Conservation (phyloP, 768 basidiomycete genomes). For the Nidularia pulvinata region DNA sequence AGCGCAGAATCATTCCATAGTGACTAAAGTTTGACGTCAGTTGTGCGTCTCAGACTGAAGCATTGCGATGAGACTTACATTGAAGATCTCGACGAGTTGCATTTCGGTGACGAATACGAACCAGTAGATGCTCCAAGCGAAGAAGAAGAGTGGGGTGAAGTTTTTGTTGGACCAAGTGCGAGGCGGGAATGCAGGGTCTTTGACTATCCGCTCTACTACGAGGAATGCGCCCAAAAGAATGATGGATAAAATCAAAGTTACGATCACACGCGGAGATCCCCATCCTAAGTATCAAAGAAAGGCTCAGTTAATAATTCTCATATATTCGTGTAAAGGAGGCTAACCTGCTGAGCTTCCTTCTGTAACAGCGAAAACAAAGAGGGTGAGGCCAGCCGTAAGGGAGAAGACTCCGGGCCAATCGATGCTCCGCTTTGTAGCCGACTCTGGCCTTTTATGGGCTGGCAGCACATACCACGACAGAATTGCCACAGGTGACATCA, state of each 20-base stretch:
- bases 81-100: constrained; percentile 2
- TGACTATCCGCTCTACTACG: not conserved
- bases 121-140: not conserved
- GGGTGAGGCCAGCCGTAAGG: constrained; percentile 10
- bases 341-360: constrained; percentile 34
- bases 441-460: not conserved
- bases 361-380: constrained; percentile 31
- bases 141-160: not conserved
- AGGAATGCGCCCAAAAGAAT: not conserved
- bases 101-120: not conserved
- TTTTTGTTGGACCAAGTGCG: not conserved
- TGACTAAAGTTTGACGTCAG: not conserved
- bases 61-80: not conserved
- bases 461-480: not conserved
- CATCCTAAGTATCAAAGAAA: constrained; percentile 1
- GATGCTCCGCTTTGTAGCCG: not conserved
- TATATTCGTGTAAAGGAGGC: constrained; percentile 8
- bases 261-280: not conserved
- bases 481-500: not conserved
- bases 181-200: not conserved
- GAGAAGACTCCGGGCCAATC: not conserved
- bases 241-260: not conserved
- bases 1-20: not conserved
- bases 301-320: not conserved
- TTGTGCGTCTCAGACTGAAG: constrained; percentile 12